Percentiles rank a stretch among this genome's conserved stretches.
These are phyloP conservation scores for Kurtzmaniella quercitrusa DNA, from an alignment of 1,139 yeast genomes.

Conservation along the genomic window DNA sequence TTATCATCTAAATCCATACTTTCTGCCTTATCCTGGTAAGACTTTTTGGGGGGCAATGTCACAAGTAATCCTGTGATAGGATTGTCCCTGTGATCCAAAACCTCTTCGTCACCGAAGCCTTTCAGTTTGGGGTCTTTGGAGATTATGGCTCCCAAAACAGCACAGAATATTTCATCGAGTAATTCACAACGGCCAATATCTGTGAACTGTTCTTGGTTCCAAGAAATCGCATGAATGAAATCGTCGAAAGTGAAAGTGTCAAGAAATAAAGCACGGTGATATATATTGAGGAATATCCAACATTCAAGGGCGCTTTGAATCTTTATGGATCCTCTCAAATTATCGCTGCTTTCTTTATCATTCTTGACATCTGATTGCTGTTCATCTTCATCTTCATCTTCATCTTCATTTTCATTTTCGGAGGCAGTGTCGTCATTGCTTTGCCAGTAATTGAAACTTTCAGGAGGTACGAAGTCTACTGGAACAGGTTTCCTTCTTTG, in stretches of 20 bases:
- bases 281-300: slow-evolving; percentile 76
- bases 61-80: slow-evolving; percentile 33
- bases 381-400: slow-evolving; percentile 9
- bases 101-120: slow-evolving; percentile 19
- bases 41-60: slow-evolving; percentile 35
- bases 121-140: slow-evolving; percentile 32
- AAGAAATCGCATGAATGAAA: slow-evolving; percentile 59
- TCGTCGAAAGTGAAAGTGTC: slow-evolving; percentile 82
- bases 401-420: slow-evolving; percentile 8
- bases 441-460: slow-evolving; percentile 27
- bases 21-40: slow-evolving; percentile 18
- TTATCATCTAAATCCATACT: slow-evolving; percentile 13
- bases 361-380: slow-evolving; percentile 11
- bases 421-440: slow-evolving; percentile 14
- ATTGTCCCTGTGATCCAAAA: slow-evolving; percentile 13
- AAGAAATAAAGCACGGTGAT: slow-evolving; percentile 56
- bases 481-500: slow-evolving; percentile 36
- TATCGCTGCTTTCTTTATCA: no score
- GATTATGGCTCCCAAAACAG: slow-evolving; percentile 46
- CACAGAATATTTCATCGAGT: slow-evolving; percentile 71
- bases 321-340: slow-evolving; percentile 9
- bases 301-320: slow-evolving; percentile 53
- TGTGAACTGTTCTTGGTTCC: slow-evolving; percentile 44
- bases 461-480: slow-evolving; percentile 23
- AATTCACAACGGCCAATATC: slow-evolving; percentile 50